These are phyloP conservation scores for Coemansia sp. DNA, from an alignment of 192 early-diverging fungal genomes.

Conservation along the genomic window DNA sequence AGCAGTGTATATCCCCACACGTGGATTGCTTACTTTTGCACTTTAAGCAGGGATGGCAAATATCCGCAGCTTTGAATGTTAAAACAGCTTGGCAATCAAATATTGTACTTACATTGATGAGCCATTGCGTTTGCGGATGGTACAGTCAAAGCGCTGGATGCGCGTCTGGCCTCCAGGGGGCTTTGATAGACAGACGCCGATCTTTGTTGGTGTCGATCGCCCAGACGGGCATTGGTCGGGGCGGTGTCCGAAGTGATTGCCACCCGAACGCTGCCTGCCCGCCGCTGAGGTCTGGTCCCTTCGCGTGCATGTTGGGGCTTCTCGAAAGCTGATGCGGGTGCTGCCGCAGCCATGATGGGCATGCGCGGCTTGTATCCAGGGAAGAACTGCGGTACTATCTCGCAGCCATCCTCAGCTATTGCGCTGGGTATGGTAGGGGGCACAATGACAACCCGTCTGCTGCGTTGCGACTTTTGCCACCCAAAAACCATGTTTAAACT, in stretches of 20 bases:
- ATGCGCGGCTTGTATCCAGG: slow-evolving; percentile 25
- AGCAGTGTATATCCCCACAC: background rate
- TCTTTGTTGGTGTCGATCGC: slow-evolving; percentile 15
- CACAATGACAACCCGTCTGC: background rate
- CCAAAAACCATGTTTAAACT: slow-evolving; percentile 40
- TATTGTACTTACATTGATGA: slow-evolving; percentile 2
- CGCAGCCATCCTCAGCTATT: slow-evolving; percentile 38
- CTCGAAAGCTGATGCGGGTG: background rate
- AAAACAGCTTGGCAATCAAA: background rate
- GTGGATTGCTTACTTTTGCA: background rate
- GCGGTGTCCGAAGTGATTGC: background rate
- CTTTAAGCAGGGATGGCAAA: slow-evolving; percentile 1
- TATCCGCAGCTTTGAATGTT: background rate
- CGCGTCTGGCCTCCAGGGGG: slow-evolving; percentile 21
- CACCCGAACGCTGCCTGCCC: slow-evolving; percentile 21
- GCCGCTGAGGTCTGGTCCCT: slow-evolving; percentile 17
- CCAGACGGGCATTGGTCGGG: background rate
- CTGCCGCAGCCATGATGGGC: background rate
- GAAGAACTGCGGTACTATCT: slow-evolving; percentile 48
- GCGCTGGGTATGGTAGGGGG: slow-evolving; percentile 8
- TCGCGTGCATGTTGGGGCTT: slow-evolving; percentile 1
- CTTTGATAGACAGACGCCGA: slow-evolving; percentile 16
- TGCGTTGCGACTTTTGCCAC: slow-evolving; percentile 19
- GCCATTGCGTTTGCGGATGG: slow-evolving; percentile 21
- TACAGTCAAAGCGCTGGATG: slow-evolving; percentile 30